Percentiles rank a stretch among this genome's conserved stretches.
phyloP scores from a whole-genome alignment of 805 yeast genomes.

The Cyberlindnera suaveolens region DNA sequence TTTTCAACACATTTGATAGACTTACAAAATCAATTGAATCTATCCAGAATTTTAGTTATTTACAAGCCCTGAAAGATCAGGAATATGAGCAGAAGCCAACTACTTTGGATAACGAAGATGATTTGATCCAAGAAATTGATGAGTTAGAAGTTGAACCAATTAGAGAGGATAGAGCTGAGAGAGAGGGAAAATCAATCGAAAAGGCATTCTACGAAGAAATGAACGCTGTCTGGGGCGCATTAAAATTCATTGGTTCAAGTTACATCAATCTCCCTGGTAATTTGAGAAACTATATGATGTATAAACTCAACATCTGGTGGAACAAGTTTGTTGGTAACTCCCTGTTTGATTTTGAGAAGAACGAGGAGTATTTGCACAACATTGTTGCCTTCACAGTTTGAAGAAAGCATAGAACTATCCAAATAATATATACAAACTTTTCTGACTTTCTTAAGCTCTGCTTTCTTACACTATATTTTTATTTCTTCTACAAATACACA shows the following conservation, averaged over 20 bases:
- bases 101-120: constrained; percentile 9
- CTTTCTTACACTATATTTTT: too few relatives aligned
- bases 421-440: not conserved
- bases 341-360: constrained; percentile 21
- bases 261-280: constrained; percentile 67
- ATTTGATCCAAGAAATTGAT: constrained; percentile 1
- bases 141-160: not conserved
- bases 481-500: not conserved
- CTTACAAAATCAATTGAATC: constrained; percentile 78
- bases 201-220: constrained; percentile 48
- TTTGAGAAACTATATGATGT: constrained; percentile 43
- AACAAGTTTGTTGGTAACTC: constrained; percentile 60
- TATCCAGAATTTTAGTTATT: constrained; percentile 59
- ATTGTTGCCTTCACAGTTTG: constrained; percentile 6
- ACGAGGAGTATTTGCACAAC: constrained; percentile 16
- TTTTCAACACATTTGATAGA: constrained; percentile 89
- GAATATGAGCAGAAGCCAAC: constrained; percentile 2
- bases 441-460: too few relatives aligned
- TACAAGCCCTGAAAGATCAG: constrained; percentile 32
- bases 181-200: constrained; percentile 10
- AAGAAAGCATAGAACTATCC: not conserved
- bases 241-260: constrained; percentile 57
- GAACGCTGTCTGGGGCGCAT: constrained; percentile 48
- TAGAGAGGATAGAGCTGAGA: not conserved
- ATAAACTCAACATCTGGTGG: constrained; percentile 58